A percentile compares a stretch with the other conserved stretches of the same genome.
phyloP scores from a whole-genome alignment of 352 stramenopile genomes.

The Phytopythium montanum region DNA sequence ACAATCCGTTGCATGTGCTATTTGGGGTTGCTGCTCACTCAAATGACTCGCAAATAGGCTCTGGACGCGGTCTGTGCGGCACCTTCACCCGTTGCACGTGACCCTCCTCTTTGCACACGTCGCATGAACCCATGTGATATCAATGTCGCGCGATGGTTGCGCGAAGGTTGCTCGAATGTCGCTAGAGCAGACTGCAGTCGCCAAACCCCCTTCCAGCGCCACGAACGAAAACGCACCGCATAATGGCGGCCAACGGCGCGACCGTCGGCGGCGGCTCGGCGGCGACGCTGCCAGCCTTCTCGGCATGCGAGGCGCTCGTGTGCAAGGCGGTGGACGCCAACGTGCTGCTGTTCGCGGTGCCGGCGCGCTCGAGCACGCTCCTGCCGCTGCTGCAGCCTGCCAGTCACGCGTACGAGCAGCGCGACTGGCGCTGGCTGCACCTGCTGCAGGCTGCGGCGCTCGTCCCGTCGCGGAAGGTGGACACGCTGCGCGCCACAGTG shows the following conservation, averaged over 20 bases:
- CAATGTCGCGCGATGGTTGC: no score
- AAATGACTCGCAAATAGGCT: no score
- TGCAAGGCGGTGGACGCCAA: slow-evolving; percentile 59
- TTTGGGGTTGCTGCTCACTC: no score
- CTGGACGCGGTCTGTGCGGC: no score
- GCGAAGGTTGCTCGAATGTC: no score
- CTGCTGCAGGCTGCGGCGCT: slow-evolving; percentile 56
- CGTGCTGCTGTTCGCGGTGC: slow-evolving; percentile 45
- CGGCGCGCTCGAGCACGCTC: slow-evolving; percentile 47
- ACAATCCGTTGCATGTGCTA: no score
- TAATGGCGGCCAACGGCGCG: background rate
- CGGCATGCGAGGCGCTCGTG: slow-evolving; percentile 39
- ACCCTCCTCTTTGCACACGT: no score
- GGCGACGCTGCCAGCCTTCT: slow-evolving; percentile 44
- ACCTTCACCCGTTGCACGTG: no score
- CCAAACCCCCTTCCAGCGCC: no score
- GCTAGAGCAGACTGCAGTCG: no score
- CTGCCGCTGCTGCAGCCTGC: slow-evolving; percentile 43
- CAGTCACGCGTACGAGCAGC: slow-evolving; percentile 52
- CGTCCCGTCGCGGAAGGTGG: slow-evolving; percentile 56
- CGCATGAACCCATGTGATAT: no score
- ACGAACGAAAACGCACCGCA: background rate
- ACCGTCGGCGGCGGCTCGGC: slow-evolving; percentile 1
- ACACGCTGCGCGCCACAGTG: slow-evolving; percentile 45
- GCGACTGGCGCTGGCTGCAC: slow-evolving; percentile 65